Evolutionary conservation across 768 basidiomycete species (phyloP).

Genomic region (Thelephora ganbajun): DNA sequence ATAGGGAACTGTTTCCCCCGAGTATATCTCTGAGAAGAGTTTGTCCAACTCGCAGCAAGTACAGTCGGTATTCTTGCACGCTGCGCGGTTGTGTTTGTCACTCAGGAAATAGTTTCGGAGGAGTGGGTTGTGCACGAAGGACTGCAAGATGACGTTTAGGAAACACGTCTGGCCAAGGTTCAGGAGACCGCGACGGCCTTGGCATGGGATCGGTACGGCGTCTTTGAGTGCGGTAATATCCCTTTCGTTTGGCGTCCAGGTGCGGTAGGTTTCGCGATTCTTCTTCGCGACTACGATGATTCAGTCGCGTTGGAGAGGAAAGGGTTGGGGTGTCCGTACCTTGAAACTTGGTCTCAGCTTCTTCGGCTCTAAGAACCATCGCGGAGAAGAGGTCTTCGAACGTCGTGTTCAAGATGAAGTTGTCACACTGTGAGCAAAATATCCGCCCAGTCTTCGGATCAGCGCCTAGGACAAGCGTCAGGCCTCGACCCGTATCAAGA

Average conservation of each 20-base stretch:
- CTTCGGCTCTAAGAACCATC: constrained; percentile 39
- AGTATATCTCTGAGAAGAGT: constrained; percentile 59
- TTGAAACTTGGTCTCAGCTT: constrained; percentile 46
- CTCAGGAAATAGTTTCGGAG: constrained; percentile 81
- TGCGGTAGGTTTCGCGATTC: constrained; percentile 30
- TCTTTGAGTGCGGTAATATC: constrained; percentile 34
- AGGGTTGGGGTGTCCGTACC: constrained; percentile 20
- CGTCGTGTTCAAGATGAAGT: constrained; percentile 51
- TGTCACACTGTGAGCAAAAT: constrained; percentile 61
- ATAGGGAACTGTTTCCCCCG: constrained; percentile 41
- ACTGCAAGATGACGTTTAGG: constrained; percentile 83
- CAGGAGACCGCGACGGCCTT: constrained; percentile 74
- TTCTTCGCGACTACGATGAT: constrained; percentile 21
- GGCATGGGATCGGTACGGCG: constrained; percentile 47
- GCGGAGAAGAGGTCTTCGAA: constrained; percentile 33
- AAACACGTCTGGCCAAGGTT: constrained; percentile 93
- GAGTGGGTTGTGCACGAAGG: constrained; percentile 80
- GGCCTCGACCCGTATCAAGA: no score
- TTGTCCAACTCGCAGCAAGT: constrained; percentile 92
- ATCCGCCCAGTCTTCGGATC: constrained; percentile 64
- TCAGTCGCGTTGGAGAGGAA: constrained; percentile 6
- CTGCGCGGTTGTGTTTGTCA: constrained; percentile 70
- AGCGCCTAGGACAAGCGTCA: constrained; percentile 34
- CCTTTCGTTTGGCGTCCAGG: constrained; percentile 32
- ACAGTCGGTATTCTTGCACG: constrained; percentile 61